Evolutionary conservation across 78 protist genomes (phyloP), one percentile per base, ranked within the genome.

Genomic region (Acrasis kona): DNA sequence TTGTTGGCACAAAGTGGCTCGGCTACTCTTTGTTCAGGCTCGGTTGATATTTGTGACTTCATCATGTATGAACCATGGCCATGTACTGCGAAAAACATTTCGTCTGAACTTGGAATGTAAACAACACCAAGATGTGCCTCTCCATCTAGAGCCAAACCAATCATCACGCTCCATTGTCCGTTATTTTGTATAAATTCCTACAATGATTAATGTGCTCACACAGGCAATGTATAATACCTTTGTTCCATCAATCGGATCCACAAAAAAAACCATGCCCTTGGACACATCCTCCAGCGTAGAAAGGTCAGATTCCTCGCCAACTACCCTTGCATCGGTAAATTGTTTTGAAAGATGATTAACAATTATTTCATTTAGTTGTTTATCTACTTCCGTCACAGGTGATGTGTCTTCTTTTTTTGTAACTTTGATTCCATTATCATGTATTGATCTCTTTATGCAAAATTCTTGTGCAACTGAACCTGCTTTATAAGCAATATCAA

Each of bases 161-260:
- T 77, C 80, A 77, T 77, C 30, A 77, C 80, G 7, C 39, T 5
- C 80, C 80, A 77, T 19, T 71, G 72, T 29, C 10, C 79, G 12
- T 29, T 68, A 38, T 70, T 64, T 7, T 27, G 28, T 6, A 72
- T 72, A 28, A 77, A 77, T 39, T 77, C 80, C 28, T n/a, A n/a
- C n/a, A n/a, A n/a, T n/a, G n/a, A n/a, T n/a, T n/a, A n/a, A n/a
- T n/a, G n/a, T n/a, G n/a, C n/a, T n/a, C n/a, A n/a, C n/a, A n/a
- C n/a, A n/a, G n/a, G n/a, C n/a, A n/a, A n/a, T n/a, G n/a, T n/a
- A n/a, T n/a, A n/a, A n/a, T n/a, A n/a, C n/a, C n/a, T 9, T 6
- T 31, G 80, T 77, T 27, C 80, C 80, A 8, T 77, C 80, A 27
- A 77, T 77, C 35, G 80, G 80, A 10, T 77, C 80, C 5, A 77